phyloP scores from a whole-genome alignment of 768 basidiomycete species.

The Leccinum boreale region DNA sequence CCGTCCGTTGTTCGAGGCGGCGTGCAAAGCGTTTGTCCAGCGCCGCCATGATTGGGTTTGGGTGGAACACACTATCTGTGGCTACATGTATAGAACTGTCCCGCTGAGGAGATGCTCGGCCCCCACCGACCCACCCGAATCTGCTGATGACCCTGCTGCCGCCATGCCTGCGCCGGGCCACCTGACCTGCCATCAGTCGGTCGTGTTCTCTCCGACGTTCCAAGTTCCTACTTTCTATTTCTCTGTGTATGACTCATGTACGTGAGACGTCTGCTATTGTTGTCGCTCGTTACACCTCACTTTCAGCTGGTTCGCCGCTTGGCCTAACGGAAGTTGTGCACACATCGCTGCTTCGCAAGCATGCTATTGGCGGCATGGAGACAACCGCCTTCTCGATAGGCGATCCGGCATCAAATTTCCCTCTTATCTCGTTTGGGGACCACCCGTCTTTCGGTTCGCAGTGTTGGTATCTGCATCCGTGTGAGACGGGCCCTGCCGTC shows the following conservation, averaged over 20 bases:
- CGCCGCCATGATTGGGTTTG: constrained; percentile 52
- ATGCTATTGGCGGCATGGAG: constrained; percentile 41
- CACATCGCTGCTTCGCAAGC: constrained; percentile 57
- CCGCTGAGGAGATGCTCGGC: constrained; percentile 16
- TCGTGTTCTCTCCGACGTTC: constrained; percentile 77
- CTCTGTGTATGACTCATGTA: constrained; percentile 62
- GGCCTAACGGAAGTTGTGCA: constrained; percentile 51
- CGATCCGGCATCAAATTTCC: constrained; percentile 52
- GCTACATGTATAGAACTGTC: constrained; percentile 45
- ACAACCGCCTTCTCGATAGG: constrained; percentile 54
- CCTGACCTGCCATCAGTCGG: constrained; percentile 56
- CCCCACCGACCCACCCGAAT: constrained; percentile 16
- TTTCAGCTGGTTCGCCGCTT: constrained; percentile 63
- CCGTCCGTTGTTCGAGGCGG: constrained; percentile 56
- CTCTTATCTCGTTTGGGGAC: constrained; percentile 82
- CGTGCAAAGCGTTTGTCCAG: constrained; percentile 51
- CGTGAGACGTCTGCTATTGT: constrained; percentile 34
- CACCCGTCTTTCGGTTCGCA: constrained; percentile 74
- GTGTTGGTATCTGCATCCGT: constrained; percentile 88
- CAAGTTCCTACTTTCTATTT: constrained; percentile 86
- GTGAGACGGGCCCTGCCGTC: constrained; percentile 66
- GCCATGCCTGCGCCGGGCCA: constrained; percentile 27
- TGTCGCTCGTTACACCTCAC: constrained; percentile 11
- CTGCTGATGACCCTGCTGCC: constrained; percentile 39
- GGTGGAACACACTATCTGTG: constrained; percentile 56